Evolutionary conservation across 2,329 filamentous ascomycete species (phyloP), one percentile per base, ranked within the genome.

Genomic region (Dichotomopilus funicola): DNA sequence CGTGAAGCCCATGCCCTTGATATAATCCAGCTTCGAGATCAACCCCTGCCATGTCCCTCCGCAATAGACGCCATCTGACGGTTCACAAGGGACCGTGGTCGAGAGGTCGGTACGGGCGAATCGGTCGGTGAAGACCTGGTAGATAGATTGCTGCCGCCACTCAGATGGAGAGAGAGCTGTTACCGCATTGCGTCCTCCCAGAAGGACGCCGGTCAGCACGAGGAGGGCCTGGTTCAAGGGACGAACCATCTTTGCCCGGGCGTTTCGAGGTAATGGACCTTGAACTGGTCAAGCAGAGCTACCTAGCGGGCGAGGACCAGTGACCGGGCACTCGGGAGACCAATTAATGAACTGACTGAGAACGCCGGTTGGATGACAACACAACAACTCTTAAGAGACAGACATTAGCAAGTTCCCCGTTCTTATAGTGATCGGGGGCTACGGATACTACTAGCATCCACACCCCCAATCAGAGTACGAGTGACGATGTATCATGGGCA

Each of bases 1-100:
- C 2, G 67, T 69, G 55, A 69, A 69, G 2, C 68, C 73, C 71
- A 75, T 73, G 45, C 67, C 66, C 59, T 77, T 70, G 58, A 78
- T 77, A 59, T 78, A 78, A 61, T 78, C 75, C 27, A 78, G 67
- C 51, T 72, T 67, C 52, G 73, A 72, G 44, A 73, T 73, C 49
- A 80, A 68, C 1, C 78, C 78, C 36, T 64, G 58, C 67, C 72
- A 80, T 8, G 73, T 74, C 19, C 77, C 77, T 45, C 75, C 75
- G 57, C 77, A 80, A 65, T 78, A 79, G 27, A 63, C 60, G 46
- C 62, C 57, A n/a, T 59, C 49, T 2, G 54, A 59, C 4, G 69
- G 56, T 51, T 69, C 61, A 55, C 71, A 72, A 4, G 60, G 41
- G 11, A 66, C 66, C 8, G 68, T 68, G 6, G 70, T 72, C 8